Evolutionary conservation across 371 early-diverging fungal species (phyloP), one percentile per base, ranked within the genome.

Genomic region (Mycotypha africana): DNA sequence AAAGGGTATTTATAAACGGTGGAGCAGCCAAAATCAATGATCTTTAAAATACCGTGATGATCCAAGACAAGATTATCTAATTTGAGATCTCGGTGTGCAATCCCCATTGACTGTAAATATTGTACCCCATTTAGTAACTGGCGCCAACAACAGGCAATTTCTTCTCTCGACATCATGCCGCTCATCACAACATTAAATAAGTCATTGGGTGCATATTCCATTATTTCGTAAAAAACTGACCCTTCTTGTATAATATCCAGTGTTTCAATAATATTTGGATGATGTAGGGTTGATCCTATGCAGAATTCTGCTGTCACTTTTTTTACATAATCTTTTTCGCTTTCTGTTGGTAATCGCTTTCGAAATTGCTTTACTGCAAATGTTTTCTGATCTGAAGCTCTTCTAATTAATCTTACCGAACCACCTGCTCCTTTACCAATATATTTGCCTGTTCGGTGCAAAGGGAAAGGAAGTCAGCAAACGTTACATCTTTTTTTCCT

Each of bases 21-120:
- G n/a, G 92, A 84, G 32, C 85, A 88, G 11, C 97, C 95, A 78
- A 95, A 95, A 60, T 97, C 97, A 25, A 89, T 88, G 38, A 95
- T 84, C 60, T 95, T 94, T 42, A 94, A 63, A 6, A 82, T 77
- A 8, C 87, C 84, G 14, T 56, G 56, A 43, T 79, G 81, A 40
- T 76, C 76, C 47, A 91, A 52, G n/a, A 91, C 67, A 20, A 86
- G 74, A 67, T 93, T 93, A 48, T 92, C 93, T n/a, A 91, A 76
- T 52, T 93, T 93, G 38, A 93, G 56, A 58, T 93, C 93, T 31
- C 92, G 74, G 57, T 93, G 93, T 1, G 88, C 86, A 34, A 93
- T 85, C 35, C 91, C 91, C 44, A 86, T 60, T 14, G 59, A 57
- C 61, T 88, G 86, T 31, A 93, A 59, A 45, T 88, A 82, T 34